These are phyloP conservation scores for Musa acuminata DNA, from an alignment of 176 grass and related monocot species.

Conservation along the genomic window DNA sequence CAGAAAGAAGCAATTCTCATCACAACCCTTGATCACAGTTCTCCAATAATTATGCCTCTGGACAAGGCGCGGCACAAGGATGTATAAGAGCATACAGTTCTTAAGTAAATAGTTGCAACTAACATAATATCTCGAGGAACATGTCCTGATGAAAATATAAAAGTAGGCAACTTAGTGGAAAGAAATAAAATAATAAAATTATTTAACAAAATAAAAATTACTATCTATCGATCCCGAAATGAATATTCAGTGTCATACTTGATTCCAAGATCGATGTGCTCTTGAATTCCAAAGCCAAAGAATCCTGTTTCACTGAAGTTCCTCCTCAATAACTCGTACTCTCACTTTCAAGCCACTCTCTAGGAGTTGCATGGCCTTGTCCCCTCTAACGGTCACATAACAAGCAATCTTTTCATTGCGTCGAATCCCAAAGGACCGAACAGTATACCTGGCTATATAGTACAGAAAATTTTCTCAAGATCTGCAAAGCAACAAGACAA, in stretches of 20 bases:
- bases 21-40: neutral
- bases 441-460: constrained; percentile 9
- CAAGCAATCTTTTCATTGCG: constrained; percentile 13
- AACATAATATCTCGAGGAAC: too few relatives aligned
- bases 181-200: neutral
- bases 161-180: too few relatives aligned
- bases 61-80: too few relatives aligned
- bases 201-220: neutral
- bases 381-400: neutral
- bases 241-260: neutral
- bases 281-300: constrained; percentile 2
- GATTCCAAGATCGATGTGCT: neutral
- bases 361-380: too few relatives aligned
- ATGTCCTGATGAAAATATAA: too few relatives aligned
- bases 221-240: too few relatives aligned
- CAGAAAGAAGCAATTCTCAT: constrained; percentile 38
- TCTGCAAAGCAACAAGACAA: neutral
- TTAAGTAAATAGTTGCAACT: too few relatives aligned
- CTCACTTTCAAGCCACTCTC: neutral
- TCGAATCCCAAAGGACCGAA: constrained; percentile 1
- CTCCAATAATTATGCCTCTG: too few relatives aligned
- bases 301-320: neutral
- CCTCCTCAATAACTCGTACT: neutral
- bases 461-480: neutral
- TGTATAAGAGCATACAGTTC: too few relatives aligned